Evolutionary conservation across 2,329 filamentous ascomycete species (phyloP).

Genomic region (Aureobasidium vineae): DNA sequence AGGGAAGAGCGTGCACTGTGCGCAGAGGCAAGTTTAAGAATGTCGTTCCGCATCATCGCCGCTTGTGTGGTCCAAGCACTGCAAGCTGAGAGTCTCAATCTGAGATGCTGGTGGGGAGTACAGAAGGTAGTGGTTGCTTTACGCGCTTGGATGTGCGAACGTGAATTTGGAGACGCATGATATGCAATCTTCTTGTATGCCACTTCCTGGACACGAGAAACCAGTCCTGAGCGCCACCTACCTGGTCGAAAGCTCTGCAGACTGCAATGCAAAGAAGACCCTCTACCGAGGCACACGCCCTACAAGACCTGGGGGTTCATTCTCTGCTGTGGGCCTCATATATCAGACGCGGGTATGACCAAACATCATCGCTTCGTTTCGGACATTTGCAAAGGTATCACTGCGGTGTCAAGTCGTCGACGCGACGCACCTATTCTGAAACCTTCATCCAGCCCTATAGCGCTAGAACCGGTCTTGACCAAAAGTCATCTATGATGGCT

Average conservation of each 20-base stretch:
- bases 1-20: constrained; percentile 14
- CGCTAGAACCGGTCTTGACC: neutral
- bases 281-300: neutral
- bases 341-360: constrained; percentile 3
- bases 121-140: neutral
- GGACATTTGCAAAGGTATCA: constrained; percentile 3
- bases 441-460: constrained; percentile 6
- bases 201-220: neutral
- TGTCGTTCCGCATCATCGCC: constrained; percentile 14
- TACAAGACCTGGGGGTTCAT: neutral
- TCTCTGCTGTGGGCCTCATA: neutral
- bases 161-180: neutral
- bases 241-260: neutral
- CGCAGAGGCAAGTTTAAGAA: neutral
- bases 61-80: constrained; percentile 8
- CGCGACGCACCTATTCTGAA: constrained; percentile 9
- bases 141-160: neutral
- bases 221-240: neutral
- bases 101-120: neutral
- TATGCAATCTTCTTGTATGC: neutral
- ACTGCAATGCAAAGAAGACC: neutral
- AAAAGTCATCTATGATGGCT: constrained; percentile 2
- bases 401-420: neutral
- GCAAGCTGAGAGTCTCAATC: neutral
- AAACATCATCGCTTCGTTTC: neutral